Conservation (phyloP, 257 asterid genomes). For the Asclepias syriaca region DNA sequence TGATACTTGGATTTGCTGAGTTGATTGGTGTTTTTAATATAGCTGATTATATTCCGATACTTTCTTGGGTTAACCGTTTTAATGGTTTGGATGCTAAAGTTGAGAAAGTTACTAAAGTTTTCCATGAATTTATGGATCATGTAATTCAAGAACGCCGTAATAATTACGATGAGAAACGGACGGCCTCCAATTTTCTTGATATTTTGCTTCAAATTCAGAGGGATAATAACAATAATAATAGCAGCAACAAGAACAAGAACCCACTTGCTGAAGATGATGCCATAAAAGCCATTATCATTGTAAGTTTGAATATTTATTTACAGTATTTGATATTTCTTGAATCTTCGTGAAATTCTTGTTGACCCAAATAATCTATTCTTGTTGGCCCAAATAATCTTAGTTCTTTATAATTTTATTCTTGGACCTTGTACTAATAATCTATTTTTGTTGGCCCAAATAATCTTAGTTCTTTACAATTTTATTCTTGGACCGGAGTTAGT, state of each 20-base stretch:
- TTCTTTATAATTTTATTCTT: no score
- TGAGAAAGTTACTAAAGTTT: neutral
- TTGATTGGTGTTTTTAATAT: neutral
- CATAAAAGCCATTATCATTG: conserved; percentile 10
- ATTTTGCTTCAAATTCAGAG: conserved; percentile 8
- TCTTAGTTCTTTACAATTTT: no score
- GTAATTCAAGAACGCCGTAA: neutral
- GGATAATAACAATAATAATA: neutral
- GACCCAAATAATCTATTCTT: no score
- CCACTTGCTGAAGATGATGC: neutral
- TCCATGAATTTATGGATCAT: conserved; percentile 6
- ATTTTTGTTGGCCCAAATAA: no score
- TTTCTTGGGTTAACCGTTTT: conserved; percentile 2
- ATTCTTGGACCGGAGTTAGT: no score
- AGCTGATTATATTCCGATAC: conserved; percentile 7
- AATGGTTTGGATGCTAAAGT: conserved; percentile 14
- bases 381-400: no score
- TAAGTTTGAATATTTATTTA: neutral
- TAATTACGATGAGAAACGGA: no score
- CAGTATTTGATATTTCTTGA: no score
- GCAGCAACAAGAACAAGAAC: no score
- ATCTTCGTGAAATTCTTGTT: no score
- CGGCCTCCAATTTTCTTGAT: neutral
- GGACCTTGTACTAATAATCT: no score
- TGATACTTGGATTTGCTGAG: neutral